Evolutionary conservation across 768 basidiomycete species (phyloP).

Genomic region (Lentinus tigrinus): DNA sequence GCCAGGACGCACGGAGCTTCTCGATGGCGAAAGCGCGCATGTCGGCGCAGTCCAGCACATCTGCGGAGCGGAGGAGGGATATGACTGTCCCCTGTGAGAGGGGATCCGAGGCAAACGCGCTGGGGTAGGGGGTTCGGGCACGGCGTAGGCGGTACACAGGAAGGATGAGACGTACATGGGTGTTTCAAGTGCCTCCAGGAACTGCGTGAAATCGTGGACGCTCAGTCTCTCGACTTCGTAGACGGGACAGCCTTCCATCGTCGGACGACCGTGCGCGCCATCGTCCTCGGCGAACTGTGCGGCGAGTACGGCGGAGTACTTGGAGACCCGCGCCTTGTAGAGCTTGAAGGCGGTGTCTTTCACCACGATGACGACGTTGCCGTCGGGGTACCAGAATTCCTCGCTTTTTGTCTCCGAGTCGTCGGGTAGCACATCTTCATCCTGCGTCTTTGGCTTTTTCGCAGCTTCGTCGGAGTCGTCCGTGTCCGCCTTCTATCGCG

Average conservation of each 20-base stretch:
- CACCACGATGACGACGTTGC: slow-evolving; percentile 33
- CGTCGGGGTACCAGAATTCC: slow-evolving; percentile 36
- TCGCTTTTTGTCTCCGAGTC: no score
- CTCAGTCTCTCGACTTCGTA: slow-evolving; percentile 25
- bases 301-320: slow-evolving; percentile 33
- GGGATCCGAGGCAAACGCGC: no score
- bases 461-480: no score
- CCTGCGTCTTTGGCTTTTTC: no score
- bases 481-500: no score
- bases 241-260: slow-evolving; percentile 16
- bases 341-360: slow-evolving; percentile 33
- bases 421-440: neutral
- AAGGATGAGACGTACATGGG: slow-evolving; percentile 27
- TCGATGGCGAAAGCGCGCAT: slow-evolving; percentile 29
- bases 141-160: neutral
- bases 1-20: slow-evolving; percentile 30
- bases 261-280: neutral
- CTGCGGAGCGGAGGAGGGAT: no score
- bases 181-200: slow-evolving; percentile 33
- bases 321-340: slow-evolving; percentile 31
- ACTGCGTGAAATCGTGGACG: slow-evolving; percentile 31
- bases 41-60: slow-evolving; percentile 28
- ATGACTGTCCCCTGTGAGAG: no score
- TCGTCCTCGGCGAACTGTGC: slow-evolving; percentile 17
- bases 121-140: neutral